Base-by-base conservation (phyloP, 768 basidiomycete species). In the Collybiopsis luxurians region DNA sequence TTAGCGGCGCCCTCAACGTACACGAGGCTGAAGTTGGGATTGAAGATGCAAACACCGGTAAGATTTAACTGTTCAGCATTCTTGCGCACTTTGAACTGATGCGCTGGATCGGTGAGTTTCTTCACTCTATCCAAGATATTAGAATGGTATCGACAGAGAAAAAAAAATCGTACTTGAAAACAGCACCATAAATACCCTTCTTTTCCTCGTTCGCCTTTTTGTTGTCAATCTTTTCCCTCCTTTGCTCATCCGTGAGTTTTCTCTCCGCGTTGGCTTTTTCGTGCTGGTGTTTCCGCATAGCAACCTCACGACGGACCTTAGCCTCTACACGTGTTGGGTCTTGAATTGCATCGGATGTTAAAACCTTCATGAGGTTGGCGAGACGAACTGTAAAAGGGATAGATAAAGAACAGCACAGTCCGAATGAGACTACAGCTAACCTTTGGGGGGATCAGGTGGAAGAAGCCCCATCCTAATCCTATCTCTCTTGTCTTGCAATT, bases 311-410 rank as follows among this genome's bases (percentile, higher is more conserved):
- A 45, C 94, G 80, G 13, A 99, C 95, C 30, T 92, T 89, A 4
- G 96, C 96, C 70, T 99, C 97, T 2, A 99, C 93, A 50, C 95
- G 87, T 2, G 97, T 99, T 0, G 97, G 97, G 68, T 98, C 97
- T 81, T 94, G 91, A 24, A 99, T 88, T 0, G 95, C 96, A 65
- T 98, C 95, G 9, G 92, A 91, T 0, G 97, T 98, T 26, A 99
- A 78, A 15, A 99, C 97, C 67, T 93, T 94, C 95, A 98, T 98
- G 68, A 98, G 72, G 71, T 99, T 99, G 40, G 91, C 84, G 59
- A 99, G 78, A 27, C 94, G 92, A 56, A 99, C 96, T 95, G 59
- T 9, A 57, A 45, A 19, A 24, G 36, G 34, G 51, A 12, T n/a
- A 58, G 40, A 27, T 40, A 19, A 45, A 44, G 21, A 34, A 66